Conservation (phyloP, 805 yeast genomes). For the Cyberlindnera samutprakarnensis region DNA sequence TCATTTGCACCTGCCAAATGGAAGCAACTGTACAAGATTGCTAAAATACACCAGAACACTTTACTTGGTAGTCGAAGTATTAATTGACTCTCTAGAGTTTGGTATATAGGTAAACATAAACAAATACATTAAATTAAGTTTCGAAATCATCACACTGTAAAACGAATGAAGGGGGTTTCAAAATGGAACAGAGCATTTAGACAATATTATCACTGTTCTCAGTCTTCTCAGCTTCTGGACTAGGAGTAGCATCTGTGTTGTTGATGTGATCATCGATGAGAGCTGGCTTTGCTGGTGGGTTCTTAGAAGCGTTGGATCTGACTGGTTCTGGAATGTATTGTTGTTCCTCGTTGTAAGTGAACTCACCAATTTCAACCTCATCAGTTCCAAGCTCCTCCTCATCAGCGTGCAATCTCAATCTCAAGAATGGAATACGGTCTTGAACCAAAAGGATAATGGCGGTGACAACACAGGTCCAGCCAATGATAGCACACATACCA, state of each 20-base stretch:
- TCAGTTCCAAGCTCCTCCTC: slow-evolving; percentile 89
- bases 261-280: slow-evolving; percentile 28
- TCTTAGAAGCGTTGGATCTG: slow-evolving; percentile 42
- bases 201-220: slow-evolving; percentile 2
- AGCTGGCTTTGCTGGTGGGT: slow-evolving; percentile 20
- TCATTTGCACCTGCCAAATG: too few relatives aligned
- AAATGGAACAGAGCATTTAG: too few relatives aligned
- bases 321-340: slow-evolving; percentile 73
- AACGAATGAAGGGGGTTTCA: too few relatives aligned
- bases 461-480: slow-evolving; percentile 73
- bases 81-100: too few relatives aligned
- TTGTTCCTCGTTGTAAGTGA: slow-evolving; percentile 59
- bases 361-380: slow-evolving; percentile 85
- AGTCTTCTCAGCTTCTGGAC: slow-evolving; percentile 10
- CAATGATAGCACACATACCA: slow-evolving; percentile 59
- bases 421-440: slow-evolving; percentile 75
- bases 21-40: too few relatives aligned
- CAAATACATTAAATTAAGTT: too few relatives aligned
- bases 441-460: slow-evolving; percentile 55
- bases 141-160: too few relatives aligned
- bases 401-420: slow-evolving; percentile 76
- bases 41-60: too few relatives aligned
- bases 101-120: too few relatives aligned
- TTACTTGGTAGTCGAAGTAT: too few relatives aligned
- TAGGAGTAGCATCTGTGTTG: slow-evolving; percentile 18